Base-by-base conservation (phyloP, 192 early-diverging fungal species). In the Dimargaris xerosporica region DNA sequence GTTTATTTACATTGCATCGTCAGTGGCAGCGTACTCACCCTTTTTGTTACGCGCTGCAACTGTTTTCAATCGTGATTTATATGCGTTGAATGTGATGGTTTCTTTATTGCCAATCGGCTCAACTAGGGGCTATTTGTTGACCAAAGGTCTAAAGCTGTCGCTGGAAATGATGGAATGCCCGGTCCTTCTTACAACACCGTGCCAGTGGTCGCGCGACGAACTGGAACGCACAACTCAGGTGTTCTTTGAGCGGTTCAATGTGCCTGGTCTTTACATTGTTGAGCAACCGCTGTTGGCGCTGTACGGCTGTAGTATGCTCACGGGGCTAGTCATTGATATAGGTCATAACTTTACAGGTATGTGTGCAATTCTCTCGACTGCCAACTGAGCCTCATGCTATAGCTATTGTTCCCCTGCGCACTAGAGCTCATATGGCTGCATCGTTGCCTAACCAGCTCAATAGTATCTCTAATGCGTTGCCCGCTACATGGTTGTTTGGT, bases 241-340 rank as follows among this genome's bases (percentile, higher is more conserved):
- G 44, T 82, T 88, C 61, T 98, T 98, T 74, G 96, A 98, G 73
- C 79, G 85, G 25, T 76, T 96, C 55, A 96, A 98, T 68, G 81
- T 84, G 15, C 88, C 92, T 9, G 81, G 82, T 19, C 71, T 98
- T 28, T 81, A 83, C 61, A 76, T 96, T 47, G 74, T 85, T 25
- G 90, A 93, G 53, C 88, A 93, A 66, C 88, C 93, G 12, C 73
- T 94, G 51, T 72, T 88, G 66, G 80, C 86, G 0, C 65, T 91
- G 11, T 96, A 87, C 67, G 93, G 86, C 6, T 83, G 82, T 63
- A 88, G 83, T 31, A 66, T 80, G 10, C 71, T 85, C 6, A 86
- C 83, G 5, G 96, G 91, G 23, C 66, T 95, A 0, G 86, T 96
- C 34, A 80, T 96, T 44, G 92, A 98, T 68, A 82, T 98, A 75